phyloP scores from a whole-genome alignment of 441 rosid species.

The Eutrema salsugineum region DNA sequence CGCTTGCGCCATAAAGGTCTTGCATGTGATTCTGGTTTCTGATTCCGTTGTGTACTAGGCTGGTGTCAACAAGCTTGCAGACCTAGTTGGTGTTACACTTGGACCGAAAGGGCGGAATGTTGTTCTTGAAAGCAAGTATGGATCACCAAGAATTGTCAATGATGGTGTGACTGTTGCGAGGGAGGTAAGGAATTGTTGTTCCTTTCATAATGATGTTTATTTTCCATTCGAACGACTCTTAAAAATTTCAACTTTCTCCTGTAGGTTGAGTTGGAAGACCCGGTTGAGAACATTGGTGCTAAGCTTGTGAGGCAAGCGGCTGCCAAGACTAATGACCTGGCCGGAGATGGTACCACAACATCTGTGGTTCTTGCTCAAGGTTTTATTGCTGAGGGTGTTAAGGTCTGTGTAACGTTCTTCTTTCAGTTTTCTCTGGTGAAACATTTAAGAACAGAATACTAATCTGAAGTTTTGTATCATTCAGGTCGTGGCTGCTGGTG shows the following conservation, averaged over 20 bases:
- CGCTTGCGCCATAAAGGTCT: neutral
- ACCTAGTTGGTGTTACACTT: constrained; percentile 93
- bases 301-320: constrained; percentile 97
- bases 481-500: constrained; percentile 98
- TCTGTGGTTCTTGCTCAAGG: constrained; percentile 99
- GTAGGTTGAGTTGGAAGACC: constrained; percentile 97
- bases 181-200: constrained; percentile 46
- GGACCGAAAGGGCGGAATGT: constrained; percentile 98
- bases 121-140: constrained; percentile 97
- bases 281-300: constrained; percentile 97
- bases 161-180: constrained; percentile 97
- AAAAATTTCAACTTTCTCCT: neutral
- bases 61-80: constrained; percentile 98
- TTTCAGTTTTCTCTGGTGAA: neutral
- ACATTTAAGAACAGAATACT: neutral
- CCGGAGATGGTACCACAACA: constrained; percentile 97
- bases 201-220: neutral
- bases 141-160: constrained; percentile 93
- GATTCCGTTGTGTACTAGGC: constrained; percentile 35
- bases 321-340: constrained; percentile 94
- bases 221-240: neutral
- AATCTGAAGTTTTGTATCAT: neutral
- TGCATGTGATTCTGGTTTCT: neutral
- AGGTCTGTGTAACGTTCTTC: constrained; percentile 42
- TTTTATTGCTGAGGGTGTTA: constrained; percentile 91